Evolutionary conservation across 2,329 filamentous ascomycete species (phyloP), one percentile per base, ranked within the genome.

Genomic region (Fusarium sp.): DNA sequence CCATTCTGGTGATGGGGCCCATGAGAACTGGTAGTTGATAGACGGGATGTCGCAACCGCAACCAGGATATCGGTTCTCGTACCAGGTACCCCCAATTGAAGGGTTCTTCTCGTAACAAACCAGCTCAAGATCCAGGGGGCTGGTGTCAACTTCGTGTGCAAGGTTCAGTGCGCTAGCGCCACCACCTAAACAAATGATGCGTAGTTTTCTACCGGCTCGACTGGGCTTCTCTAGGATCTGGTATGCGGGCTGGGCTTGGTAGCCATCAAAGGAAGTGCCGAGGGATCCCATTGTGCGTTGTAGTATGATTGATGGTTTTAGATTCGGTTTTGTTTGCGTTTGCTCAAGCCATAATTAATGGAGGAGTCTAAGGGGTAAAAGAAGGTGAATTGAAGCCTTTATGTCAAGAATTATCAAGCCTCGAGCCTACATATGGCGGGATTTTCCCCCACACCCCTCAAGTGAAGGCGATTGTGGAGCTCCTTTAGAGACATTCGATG

Each of bases 21-120:
- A 31, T 13, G 28, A 31, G 28, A 46, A 56, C 14, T 55, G 51
- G 14, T 61, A 61, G 4, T 31, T 44, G 18, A 53, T 45, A 17
- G 31, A 42, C 13, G 58, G 31, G 10, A 62, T 36, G 22, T 62
- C 58, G 36, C 58, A 62, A 7, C 39, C 45, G 9, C 34, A 43
- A 2, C 59, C 59, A 4, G 59, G 59, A 28, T 63, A 63, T 34
- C 46, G 50, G 4, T 42, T 53, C 36, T 63, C 59, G n/a, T 46
- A 31, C 59, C 59, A 63, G n/a, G 53, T 58, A 15, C 59, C 59
- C 4, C 53, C 53, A 14, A 63, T 38, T 7, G 51, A 48, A 5
- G 33, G 15, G n/a, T 63, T 63, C 42, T 63, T 63, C 33, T 63
- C 59, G 24, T 42, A 52, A 8, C 36, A 48, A 15, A 17, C 15